These are phyloP conservation scores for Galerina sulciceps DNA, from an alignment of 768 basidiomycete genomes.

Conservation along the genomic window DNA sequence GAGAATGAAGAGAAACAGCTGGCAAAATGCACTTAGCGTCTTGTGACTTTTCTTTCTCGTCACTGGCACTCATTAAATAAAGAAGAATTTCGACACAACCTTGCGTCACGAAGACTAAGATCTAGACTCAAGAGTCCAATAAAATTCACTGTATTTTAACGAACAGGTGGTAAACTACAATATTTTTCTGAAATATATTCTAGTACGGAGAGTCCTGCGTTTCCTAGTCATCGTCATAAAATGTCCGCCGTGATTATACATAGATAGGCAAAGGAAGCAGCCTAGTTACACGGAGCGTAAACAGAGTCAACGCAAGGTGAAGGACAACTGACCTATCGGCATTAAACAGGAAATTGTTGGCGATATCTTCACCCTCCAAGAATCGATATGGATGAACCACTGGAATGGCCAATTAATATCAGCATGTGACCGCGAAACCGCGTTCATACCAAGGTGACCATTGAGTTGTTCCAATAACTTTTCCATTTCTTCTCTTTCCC, in stretches of 20 bases:
- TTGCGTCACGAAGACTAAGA: too few species aligned
- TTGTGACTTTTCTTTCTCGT: too few species aligned
- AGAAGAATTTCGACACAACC: too few species aligned
- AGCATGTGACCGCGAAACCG: background rate
- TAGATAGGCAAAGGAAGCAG: slow-evolving; percentile 80
- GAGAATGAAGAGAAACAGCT: background rate
- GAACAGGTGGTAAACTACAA: too few species aligned
- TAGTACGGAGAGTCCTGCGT: too few species aligned
- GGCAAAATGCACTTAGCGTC: too few species aligned
- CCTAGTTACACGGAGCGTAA: slow-evolving; percentile 36
- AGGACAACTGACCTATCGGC: slow-evolving; percentile 65
- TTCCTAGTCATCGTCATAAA: too few species aligned
- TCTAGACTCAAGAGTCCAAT: too few species aligned
- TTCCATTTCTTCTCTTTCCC: slow-evolving; percentile 93
- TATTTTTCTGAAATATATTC: too few species aligned
- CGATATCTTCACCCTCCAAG: slow-evolving; percentile 89
- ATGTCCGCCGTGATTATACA: slow-evolving; percentile 35
- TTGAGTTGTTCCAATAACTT: slow-evolving; percentile 71
- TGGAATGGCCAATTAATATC: slow-evolving; percentile 29
- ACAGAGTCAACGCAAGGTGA: background rate
- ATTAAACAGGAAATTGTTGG: slow-evolving; percentile 93
- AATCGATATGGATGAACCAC: slow-evolving; percentile 87
- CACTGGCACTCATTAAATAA: too few species aligned
- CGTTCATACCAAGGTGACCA: slow-evolving; percentile 80
- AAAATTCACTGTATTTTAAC: too few species aligned